A percentile compares a stretch with the other conserved stretches of the same genome.
phyloP scores from a whole-genome alignment of 768 basidiomycete species.

The Kwoniella pini region DNA sequence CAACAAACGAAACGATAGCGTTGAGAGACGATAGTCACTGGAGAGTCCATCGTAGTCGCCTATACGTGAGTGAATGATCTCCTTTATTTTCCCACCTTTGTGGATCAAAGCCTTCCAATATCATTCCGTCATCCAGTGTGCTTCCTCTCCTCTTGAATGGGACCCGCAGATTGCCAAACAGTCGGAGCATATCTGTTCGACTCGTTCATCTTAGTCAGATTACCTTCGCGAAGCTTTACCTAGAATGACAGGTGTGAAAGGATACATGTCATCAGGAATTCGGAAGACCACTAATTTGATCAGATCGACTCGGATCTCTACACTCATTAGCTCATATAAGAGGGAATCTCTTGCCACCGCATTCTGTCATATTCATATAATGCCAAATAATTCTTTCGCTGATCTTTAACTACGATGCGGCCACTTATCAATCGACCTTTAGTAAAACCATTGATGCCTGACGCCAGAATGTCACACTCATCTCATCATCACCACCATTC shows the following conservation, averaged over 20 bases:
- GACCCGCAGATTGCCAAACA: background rate
- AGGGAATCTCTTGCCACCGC: background rate
- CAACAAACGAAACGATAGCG: background rate
- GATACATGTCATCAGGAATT: background rate
- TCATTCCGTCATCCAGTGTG: background rate
- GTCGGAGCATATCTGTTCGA: background rate
- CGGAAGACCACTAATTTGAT: background rate
- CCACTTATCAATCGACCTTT: conserved; percentile 16
- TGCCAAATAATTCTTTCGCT: background rate
- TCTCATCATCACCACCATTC: conserved; percentile 26
- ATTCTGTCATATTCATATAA: background rate
- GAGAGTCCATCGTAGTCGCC: background rate
- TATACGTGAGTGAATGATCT: conserved; percentile 2
- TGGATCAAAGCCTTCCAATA: background rate
- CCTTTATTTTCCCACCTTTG: background rate
- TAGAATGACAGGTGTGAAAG: background rate
- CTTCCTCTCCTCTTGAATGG: background rate
- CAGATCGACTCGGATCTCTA: background rate
- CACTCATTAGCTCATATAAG: background rate
- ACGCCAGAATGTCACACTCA: conserved; percentile 20
- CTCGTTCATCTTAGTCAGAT: background rate
- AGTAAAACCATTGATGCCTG: conserved; percentile 17
- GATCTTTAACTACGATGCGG: conserved; percentile 3
- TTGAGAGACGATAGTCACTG: background rate
- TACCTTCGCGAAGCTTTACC: background rate